A percentile compares a stretch with the other conserved stretches of the same genome.
Evolutionary conservation across 2,329 filamentous ascomycete species (phyloP).

Genomic region (Cryphonectria japonica): DNA sequence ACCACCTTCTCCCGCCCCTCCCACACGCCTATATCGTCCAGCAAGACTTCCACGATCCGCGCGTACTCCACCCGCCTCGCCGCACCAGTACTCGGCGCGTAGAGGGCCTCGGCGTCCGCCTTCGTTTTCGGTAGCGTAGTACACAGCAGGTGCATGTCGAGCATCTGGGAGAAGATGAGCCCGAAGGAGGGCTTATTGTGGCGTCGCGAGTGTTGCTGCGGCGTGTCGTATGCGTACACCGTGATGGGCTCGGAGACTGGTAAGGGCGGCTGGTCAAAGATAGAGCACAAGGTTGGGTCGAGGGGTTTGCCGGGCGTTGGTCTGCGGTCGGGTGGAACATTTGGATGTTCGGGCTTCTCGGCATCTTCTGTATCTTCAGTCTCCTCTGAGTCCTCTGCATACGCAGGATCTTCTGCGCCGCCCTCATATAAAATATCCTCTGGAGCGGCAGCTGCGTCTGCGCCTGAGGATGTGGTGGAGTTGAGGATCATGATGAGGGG

Average conservation of each 20-base stretch:
- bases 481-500: slow-evolving; percentile 61
- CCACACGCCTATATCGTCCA: slow-evolving; percentile 56
- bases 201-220: slow-evolving; percentile 33
- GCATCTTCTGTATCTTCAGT: slow-evolving; percentile 5
- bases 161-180: slow-evolving; percentile 56
- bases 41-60: slow-evolving; percentile 55
- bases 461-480: slow-evolving; percentile 43
- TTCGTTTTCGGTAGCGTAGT: slow-evolving; percentile 47
- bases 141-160: slow-evolving; percentile 59
- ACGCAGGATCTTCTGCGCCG: neutral
- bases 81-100: slow-evolving; percentile 26
- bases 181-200: slow-evolving; percentile 57
- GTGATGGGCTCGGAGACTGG: slow-evolving; percentile 26
- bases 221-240: slow-evolving; percentile 31
- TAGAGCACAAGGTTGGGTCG: slow-evolving; percentile 53
- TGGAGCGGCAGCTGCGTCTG: neutral
- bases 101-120: slow-evolving; percentile 45
- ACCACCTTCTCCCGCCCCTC: slow-evolving; percentile 32
- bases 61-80: slow-evolving; percentile 34
- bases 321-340: slow-evolving; percentile 9
- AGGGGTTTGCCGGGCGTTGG: slow-evolving; percentile 32
- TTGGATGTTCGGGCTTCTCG: neutral
- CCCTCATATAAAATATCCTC: neutral
- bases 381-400: slow-evolving; percentile 5
- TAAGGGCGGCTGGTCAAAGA: slow-evolving; percentile 47